Evolutionary conservation across 2,329 filamentous ascomycete species (phyloP), one percentile per base, ranked within the genome.

Genomic region (Cercospora sp.): DNA sequence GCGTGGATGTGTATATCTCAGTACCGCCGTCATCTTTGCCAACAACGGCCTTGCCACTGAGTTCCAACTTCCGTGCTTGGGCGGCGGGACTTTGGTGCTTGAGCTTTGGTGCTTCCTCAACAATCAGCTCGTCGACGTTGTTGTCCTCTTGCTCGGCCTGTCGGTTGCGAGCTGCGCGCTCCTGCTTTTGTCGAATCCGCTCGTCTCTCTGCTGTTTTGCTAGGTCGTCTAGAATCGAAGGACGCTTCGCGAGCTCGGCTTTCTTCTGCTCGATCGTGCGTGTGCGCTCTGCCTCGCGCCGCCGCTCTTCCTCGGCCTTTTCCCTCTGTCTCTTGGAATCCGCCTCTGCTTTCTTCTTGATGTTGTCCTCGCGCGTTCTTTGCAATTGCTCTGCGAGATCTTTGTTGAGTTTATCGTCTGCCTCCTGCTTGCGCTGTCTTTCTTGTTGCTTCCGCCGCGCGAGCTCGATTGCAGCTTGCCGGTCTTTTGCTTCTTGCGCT

Each of bases 91-190:
- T 61, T 51, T 51, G 51, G n/a, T 30, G 31, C 31, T 16, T 26
- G 1, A 12, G 18, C 6, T 59, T 42, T 16, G 36, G 63, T 10
- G 60, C 53, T 20, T 64, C 62, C n/a, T 65, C 53, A 36, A 61
- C 53, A 30, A 63, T 12, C 13, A 66, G 31, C 68, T 65, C 58
- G 1, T 42, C 63, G 18, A 18, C 36, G 5, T 60, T 20, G n/a
- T 31, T 28, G 55, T 64, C 68, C 12, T 64, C 57, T 26, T 68
- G 59, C 10, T 65, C 53, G 12, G 58, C 57, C 12, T 60, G 51
- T n/a, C 51, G 60, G 55, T 72, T 71, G 10, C 69, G 69, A 30
- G 18, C 45, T 13, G 62, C 42, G 6, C 64, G 64, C 42, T 72
- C 69, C 40, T 64, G 42, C 18, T 70, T 60, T 9, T 59, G 31